Conservation (phyloP, 768 basidiomycete genomes). For the Boletus bicolor region DNA sequence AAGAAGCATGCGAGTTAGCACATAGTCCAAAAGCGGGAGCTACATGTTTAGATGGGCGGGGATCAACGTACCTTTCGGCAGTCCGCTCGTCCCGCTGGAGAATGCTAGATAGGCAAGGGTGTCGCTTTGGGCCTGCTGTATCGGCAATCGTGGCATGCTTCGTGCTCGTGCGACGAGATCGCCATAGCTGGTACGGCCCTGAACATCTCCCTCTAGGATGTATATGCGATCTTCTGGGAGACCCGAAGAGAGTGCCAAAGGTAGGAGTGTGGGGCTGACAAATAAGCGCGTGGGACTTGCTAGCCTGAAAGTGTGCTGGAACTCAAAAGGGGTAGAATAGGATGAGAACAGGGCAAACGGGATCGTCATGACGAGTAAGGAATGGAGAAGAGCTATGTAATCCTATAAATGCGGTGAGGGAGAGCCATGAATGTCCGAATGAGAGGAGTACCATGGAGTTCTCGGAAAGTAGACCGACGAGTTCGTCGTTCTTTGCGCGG, state of each 20-base stretch:
- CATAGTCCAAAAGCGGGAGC: neutral
- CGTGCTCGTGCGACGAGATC: slow-evolving; percentile 43
- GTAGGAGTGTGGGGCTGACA: slow-evolving; percentile 45
- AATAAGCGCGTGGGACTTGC: slow-evolving; percentile 53
- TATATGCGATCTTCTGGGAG: slow-evolving; percentile 44
- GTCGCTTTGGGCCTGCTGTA: slow-evolving; percentile 45
- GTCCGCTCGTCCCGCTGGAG: slow-evolving; percentile 76
- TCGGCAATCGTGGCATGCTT: slow-evolving; percentile 38
- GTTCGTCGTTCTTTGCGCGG: slow-evolving; percentile 43
- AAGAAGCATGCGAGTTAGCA: slow-evolving; percentile 1
- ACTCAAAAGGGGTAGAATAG: slow-evolving; percentile 55
- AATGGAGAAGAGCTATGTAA: slow-evolving; percentile 48
- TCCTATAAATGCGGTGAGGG: slow-evolving; percentile 38
- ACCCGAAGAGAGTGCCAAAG: slow-evolving; percentile 37
- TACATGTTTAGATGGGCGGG: neutral
- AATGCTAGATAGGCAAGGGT: slow-evolving; percentile 70
- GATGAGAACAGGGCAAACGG: slow-evolving; percentile 55
- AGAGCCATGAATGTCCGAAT: neutral
- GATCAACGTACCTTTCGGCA: slow-evolving; percentile 58
- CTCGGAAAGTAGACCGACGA: slow-evolving; percentile 67
- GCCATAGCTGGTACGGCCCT: slow-evolving; percentile 42
- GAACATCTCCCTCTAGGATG: slow-evolving; percentile 42
- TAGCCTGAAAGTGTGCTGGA: slow-evolving; percentile 47
- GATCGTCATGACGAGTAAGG: slow-evolving; percentile 45
- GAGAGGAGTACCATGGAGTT: slow-evolving; percentile 54